These are phyloP conservation scores for Diutina siamensis DNA, from an alignment of 1,139 yeast species.

Conservation along the genomic window DNA sequence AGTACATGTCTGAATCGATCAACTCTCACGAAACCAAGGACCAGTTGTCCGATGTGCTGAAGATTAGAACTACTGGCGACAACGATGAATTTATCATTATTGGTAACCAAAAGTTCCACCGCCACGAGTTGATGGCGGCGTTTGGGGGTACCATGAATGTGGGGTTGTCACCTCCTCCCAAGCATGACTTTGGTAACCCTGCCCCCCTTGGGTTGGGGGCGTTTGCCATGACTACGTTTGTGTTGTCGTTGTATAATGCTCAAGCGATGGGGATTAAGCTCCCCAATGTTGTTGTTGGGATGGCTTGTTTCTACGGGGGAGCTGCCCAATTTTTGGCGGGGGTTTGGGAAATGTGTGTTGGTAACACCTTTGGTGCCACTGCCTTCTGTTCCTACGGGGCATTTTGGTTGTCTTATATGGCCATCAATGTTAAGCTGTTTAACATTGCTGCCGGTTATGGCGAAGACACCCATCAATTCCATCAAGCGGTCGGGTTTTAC, in stretches of 20 bases:
- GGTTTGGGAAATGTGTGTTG: conserved; percentile 50
- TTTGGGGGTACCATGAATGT: conserved; percentile 11
- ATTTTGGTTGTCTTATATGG: conserved; percentile 61
- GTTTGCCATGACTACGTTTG: conserved; percentile 10
- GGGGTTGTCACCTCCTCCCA: conserved; percentile 8
- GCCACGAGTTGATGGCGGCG: conserved; percentile 11
- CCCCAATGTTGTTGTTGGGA: conserved; percentile 35
- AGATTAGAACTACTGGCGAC: conserved; percentile 9
- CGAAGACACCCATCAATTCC: conserved; percentile 28
- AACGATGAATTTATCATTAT: conserved; percentile 9
- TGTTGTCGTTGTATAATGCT: conserved; percentile 19
- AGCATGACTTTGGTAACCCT: conserved; percentile 10
- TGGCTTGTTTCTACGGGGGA: conserved; percentile 49
- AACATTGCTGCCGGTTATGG: conserved; percentile 42
- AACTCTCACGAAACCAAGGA: background rate
- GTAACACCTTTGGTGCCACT: conserved; percentile 56
- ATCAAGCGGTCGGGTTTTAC: conserved; percentile 47
- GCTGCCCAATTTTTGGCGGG: conserved; percentile 55
- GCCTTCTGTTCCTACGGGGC: conserved; percentile 66
- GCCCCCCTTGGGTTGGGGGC: conserved; percentile 11
- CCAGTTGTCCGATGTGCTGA: conserved; percentile 6
- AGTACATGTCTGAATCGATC: conserved; percentile 5
- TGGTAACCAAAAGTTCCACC: conserved; percentile 10
- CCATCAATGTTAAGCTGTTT: conserved; percentile 44
- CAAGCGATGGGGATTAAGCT: conserved; percentile 42